These are phyloP conservation scores for Sugiyamaella mastotermitis DNA, from an alignment of 805 yeast species.

Conservation along the genomic window DNA sequence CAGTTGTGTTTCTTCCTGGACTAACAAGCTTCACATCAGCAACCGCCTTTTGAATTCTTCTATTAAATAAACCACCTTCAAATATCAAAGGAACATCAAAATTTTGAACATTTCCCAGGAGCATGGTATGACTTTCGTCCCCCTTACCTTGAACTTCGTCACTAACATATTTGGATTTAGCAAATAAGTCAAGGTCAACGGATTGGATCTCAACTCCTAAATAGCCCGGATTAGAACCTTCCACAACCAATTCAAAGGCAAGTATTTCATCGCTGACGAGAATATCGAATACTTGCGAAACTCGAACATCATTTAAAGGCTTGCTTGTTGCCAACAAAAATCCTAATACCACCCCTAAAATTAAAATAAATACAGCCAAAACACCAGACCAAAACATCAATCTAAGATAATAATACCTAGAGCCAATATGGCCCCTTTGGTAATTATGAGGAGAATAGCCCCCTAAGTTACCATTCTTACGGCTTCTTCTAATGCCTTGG, in stretches of 20 bases:
- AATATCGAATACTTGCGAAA: slow-evolving; percentile 59
- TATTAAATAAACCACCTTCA: slow-evolving; percentile 68
- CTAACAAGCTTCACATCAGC: slow-evolving; percentile 66
- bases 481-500: slow-evolving; percentile 18
- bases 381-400: slow-evolving; percentile 29
- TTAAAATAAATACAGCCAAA: slow-evolving; percentile 24
- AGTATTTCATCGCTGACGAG: slow-evolving; percentile 80
- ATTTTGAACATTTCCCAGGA: slow-evolving; percentile 60
- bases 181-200: slow-evolving; percentile 80
- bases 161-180: slow-evolving; percentile 24
- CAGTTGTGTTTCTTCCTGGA: slow-evolving; percentile 52
- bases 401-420: slow-evolving; percentile 23
- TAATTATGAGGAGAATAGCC: slow-evolving; percentile 47
- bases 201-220: slow-evolving; percentile 56
- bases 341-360: slow-evolving; percentile 72
- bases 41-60: slow-evolving; percentile 50
- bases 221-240: slow-evolving; percentile 85
- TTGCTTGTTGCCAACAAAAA: slow-evolving; percentile 81
- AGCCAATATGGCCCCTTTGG: slow-evolving; percentile 15
- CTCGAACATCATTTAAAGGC: slow-evolving; percentile 63
- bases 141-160: slow-evolving; percentile 22
- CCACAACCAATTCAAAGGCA: slow-evolving; percentile 68
- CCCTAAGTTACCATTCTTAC: slow-evolving; percentile 9
- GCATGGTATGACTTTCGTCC: slow-evolving; percentile 50
- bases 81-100: slow-evolving; percentile 72